Evolutionary conservation across 768 basidiomycete species (phyloP).

Genomic region (Lentinula sp.): DNA sequence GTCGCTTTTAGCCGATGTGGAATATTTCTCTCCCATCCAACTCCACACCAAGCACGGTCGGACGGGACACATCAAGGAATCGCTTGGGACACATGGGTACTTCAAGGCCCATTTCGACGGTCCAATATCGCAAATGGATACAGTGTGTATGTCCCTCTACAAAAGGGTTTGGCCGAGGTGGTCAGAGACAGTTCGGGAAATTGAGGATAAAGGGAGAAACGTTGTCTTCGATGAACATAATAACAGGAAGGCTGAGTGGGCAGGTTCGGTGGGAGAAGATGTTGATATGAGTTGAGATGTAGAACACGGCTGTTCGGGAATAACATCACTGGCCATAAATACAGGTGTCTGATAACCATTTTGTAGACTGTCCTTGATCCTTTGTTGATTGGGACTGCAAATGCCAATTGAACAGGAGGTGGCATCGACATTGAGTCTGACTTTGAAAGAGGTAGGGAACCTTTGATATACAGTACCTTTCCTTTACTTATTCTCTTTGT

Average conservation of each 20-base stretch:
- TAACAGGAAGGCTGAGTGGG: background rate
- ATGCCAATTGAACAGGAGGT: too few relatives aligned
- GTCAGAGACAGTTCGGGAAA: slow-evolving; percentile 61
- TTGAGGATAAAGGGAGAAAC: slow-evolving; percentile 28
- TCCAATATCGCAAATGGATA: slow-evolving; percentile 93
- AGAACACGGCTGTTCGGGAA: background rate
- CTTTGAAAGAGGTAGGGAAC: too few relatives aligned
- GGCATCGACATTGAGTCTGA: too few relatives aligned
- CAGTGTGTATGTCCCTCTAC: slow-evolving; percentile 91
- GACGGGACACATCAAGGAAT: slow-evolving; percentile 83
- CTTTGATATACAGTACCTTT: too few relatives aligned
- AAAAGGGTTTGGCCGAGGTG: slow-evolving; percentile 93
- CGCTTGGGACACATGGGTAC: slow-evolving; percentile 95
- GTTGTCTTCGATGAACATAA: background rate
- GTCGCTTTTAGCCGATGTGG: slow-evolving; percentile 60
- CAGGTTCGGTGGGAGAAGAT: background rate
- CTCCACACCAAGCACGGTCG: slow-evolving; percentile 89
- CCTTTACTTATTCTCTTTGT: too few relatives aligned
- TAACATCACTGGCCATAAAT: background rate
- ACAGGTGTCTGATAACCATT: background rate
- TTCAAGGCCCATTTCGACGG: slow-evolving; percentile 96
- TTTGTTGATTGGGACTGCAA: too few relatives aligned
- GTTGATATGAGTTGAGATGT: background rate
- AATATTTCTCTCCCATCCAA: slow-evolving; percentile 91
- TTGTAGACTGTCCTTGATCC: too few relatives aligned